Evolutionary conservation across 2,329 filamentous ascomycete species (phyloP), one percentile per base, ranked within the genome.

Genomic region (Ceratocystis albifundus): DNA sequence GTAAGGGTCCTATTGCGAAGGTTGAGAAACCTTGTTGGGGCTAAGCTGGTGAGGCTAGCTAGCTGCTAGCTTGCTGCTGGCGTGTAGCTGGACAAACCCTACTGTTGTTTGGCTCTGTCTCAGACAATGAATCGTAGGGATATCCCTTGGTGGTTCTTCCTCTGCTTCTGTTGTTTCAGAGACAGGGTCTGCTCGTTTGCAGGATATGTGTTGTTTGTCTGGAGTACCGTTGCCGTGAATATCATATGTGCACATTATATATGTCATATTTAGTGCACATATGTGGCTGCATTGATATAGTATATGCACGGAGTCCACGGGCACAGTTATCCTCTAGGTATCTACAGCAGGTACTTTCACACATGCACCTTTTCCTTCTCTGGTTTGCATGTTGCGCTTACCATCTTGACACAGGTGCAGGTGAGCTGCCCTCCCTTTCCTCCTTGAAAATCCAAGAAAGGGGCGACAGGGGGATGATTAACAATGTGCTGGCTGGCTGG

Each of bases 101-200:
- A 36, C 32, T 36, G 10, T 36, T 36, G 32, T 36, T 36, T 36
- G 32, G 32, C 32, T 36, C 22, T 8, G 46, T 50, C 46, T 50
- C 46, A 50, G 46, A 50, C 46, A 50, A 10, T n/a, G 10, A 36
- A 2, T 8, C 22, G 46, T 20, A 50, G 46, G 46, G 46, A 50
- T 50, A 20, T 10, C 46, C n/a, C 46, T 50, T 50, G n/a, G 20
- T 20, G 6, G n/a, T 22, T 50, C n/a, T 36, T 36, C 32, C 25
- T 50, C 22, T 50, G 46, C 46, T 50, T 50, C 46, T 20, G 46
- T 22, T 50, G 46, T 50, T 50, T 50, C n/a, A 50, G 46, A 50
- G 46, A 22, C n/a, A 10, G 46, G 17, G 10, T 25, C n/a, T 50
- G 45, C 6, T 48, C 17, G 45, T 48, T 48, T 48, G 17, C 20